phyloP scores from a whole-genome alignment of 352 stramenopile species.

The Globisporangium alternatum region DNA sequence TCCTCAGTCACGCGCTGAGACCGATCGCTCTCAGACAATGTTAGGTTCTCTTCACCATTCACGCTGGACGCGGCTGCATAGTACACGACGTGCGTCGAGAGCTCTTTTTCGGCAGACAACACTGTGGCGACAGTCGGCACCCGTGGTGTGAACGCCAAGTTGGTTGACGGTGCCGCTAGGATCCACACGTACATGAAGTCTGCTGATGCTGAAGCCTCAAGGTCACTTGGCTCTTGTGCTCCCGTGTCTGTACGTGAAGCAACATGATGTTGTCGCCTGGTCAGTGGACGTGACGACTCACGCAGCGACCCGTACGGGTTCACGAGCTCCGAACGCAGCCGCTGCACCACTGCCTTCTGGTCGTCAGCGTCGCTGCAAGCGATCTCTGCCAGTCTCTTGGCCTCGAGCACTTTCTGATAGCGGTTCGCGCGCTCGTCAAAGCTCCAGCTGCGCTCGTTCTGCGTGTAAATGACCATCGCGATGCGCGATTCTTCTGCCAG shows the following conservation, averaged over 20 bases:
- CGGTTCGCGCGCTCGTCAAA: slow-evolving; percentile 59
- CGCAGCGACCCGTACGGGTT: slow-evolving; percentile 42
- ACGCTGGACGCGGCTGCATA: slow-evolving; percentile 46
- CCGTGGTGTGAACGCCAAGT: slow-evolving; percentile 50
- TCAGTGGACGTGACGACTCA: not conserved
- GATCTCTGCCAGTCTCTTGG: slow-evolving; percentile 47
- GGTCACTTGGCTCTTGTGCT: too few relatives aligned
- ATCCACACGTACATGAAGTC: slow-evolving; percentile 46
- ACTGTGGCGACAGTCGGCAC: slow-evolving; percentile 21
- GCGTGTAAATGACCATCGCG: slow-evolving; percentile 49
- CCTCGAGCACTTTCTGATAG: slow-evolving; percentile 52
- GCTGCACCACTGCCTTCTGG: slow-evolving; percentile 25
- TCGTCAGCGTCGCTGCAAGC: slow-evolving; percentile 40
- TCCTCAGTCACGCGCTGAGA: slow-evolving; percentile 16
- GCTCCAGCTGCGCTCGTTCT: slow-evolving; percentile 54
- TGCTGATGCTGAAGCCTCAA: slow-evolving; percentile 2
- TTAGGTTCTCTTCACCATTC: slow-evolving; percentile 6
- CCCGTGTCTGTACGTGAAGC: not conserved
- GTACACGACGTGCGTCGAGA: slow-evolving; percentile 68
- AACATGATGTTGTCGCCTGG: slow-evolving; percentile 10
- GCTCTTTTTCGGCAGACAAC: slow-evolving; percentile 48
- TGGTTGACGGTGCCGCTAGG: slow-evolving; percentile 40
- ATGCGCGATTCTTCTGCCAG: slow-evolving; percentile 59
- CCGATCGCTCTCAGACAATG: slow-evolving; percentile 18
- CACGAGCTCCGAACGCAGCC: slow-evolving; percentile 28